Percentiles rank a stretch among this genome's conserved stretches.
Conservation (phyloP, 495 filamentous ascomycete species). For the Lindgomyces ingoldianus region DNA sequence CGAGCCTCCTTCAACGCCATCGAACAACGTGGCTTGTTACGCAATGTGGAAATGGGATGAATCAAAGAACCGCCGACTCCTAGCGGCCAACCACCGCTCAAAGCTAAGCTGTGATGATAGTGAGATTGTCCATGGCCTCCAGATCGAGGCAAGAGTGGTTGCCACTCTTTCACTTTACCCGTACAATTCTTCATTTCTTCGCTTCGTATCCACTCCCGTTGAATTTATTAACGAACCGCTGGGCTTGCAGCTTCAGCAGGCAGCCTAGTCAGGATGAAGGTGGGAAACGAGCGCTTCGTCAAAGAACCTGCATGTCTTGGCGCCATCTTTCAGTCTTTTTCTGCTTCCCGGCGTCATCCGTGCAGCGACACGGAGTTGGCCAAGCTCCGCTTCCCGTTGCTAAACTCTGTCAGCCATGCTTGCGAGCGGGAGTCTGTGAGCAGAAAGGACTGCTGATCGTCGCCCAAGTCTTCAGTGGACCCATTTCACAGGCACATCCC, state of each 20-base stretch:
- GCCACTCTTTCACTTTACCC: constrained; percentile 3
- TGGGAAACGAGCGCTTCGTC: constrained; percentile 29
- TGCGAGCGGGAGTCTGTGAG: constrained; percentile 30
- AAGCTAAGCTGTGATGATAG: constrained; percentile 1
- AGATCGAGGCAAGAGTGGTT: constrained; percentile 16
- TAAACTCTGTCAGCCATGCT: constrained; percentile 27
- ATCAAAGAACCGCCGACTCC: constrained; percentile 12
- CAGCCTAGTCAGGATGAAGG: constrained; percentile 11
- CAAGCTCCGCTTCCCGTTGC: constrained; percentile 31
- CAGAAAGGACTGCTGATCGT: constrained; percentile 23
- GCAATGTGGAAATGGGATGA: constrained; percentile 24
- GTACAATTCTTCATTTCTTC: constrained; percentile 7
- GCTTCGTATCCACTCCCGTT: constrained; percentile 31
- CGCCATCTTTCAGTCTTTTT: constrained; percentile 12
- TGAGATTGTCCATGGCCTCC: constrained; percentile 1
- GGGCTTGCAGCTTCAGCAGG: constrained; percentile 13
- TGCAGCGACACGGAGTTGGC: constrained; percentile 21
- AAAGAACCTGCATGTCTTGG: constrained; percentile 25
- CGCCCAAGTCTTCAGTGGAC: constrained; percentile 11
- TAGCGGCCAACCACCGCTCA: not conserved
- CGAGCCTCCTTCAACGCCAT: constrained; percentile 19
- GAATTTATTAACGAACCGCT: constrained; percentile 25
- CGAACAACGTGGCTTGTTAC: constrained; percentile 33
- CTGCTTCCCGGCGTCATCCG: constrained; percentile 36
- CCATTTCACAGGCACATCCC: constrained; percentile 1